phyloP scores from a whole-genome alignment of 495 filamentous ascomycete species.

The Penicillium subrubescens region DNA sequence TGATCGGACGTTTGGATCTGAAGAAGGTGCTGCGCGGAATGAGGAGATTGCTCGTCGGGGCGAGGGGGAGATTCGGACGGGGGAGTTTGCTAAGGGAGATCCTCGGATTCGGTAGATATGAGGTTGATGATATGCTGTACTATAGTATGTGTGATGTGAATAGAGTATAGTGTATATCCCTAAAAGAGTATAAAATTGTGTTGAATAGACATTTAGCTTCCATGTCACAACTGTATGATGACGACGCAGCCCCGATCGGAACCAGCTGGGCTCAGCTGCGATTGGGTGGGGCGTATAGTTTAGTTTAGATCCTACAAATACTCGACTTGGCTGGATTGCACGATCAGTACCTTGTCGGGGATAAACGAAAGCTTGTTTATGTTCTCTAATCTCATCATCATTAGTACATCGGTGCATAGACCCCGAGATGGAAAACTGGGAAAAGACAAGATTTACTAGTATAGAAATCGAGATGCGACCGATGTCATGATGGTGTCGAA shows the following conservation, averaged over 20 bases:
- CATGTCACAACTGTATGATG: background rate
- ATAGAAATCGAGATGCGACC: background rate
- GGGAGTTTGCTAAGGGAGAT: slow-evolving; percentile 17
- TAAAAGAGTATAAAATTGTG: background rate
- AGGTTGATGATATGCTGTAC: background rate
- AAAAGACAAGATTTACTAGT: background rate
- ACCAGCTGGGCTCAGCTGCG: background rate
- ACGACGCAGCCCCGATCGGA: background rate
- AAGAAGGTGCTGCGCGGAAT: slow-evolving; percentile 39
- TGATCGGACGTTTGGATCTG: slow-evolving; percentile 43
- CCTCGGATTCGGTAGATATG: background rate
- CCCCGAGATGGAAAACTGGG: background rate
- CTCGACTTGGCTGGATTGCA: background rate
- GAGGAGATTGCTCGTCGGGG: slow-evolving; percentile 40
- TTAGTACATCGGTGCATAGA: background rate
- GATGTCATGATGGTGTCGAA: slow-evolving; percentile 7
- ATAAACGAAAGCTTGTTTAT: background rate
- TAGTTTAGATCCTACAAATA: background rate
- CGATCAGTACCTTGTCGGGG: background rate
- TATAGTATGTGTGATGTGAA: background rate
- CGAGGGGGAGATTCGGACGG: slow-evolving; percentile 38
- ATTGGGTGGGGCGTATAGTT: slow-evolving; percentile 2
- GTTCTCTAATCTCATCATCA: background rate
- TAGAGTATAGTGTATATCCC: background rate
- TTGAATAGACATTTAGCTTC: background rate